Evolutionary conservation across 805 yeast species (phyloP), one percentile per base, ranked within the genome.

Genomic region (Dipodascus albidus): DNA sequence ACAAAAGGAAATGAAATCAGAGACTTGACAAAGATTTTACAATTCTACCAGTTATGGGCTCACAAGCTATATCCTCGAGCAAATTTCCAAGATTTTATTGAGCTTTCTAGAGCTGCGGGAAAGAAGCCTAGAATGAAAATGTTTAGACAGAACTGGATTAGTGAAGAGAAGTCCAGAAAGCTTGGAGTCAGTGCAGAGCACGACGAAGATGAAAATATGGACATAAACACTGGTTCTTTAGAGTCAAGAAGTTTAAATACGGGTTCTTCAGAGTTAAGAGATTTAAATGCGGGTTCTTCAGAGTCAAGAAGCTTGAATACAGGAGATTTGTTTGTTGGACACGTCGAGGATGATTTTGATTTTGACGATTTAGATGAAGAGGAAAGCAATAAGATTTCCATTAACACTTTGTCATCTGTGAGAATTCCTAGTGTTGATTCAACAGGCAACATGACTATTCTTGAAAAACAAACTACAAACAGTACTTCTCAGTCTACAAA

Each of bases 61-160:
- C 91, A 85, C 64, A 71, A 76, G 21, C 60, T 88, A 41, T 87
- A 77, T 62, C 95, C 96, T 2, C 85, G 84, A 69, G 87, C 93
- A 15, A 82, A 79, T 57, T 86, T 89, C 58, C 71, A 72, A 49
- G 95, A 87, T 64, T 82, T 89, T 61, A 68, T 84, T 1, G 71
- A 74, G 22, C 67, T 83, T 59, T 67, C 82, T 50, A 71, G 75
- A 44, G 67, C 73, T 15, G 52, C 48, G 19, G 60, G 61, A 11
- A 41, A 38, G 20, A 21, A 35, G 14, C 38, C 47, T 3, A 19
- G 50, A 1, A 50, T 57, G 52, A 52, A 48, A 35, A 50, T 52
- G 22, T 48, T 48, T 11, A 49, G 61, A n/a, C 44, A 47, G 23
- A 49, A 33, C n/a, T 50, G 54, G 55, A 50, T 57, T n/a, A 19